Base-by-base conservation (phyloP, 2,329 filamentous ascomycete species). In the Arthrobotrys entomopaga region DNA sequence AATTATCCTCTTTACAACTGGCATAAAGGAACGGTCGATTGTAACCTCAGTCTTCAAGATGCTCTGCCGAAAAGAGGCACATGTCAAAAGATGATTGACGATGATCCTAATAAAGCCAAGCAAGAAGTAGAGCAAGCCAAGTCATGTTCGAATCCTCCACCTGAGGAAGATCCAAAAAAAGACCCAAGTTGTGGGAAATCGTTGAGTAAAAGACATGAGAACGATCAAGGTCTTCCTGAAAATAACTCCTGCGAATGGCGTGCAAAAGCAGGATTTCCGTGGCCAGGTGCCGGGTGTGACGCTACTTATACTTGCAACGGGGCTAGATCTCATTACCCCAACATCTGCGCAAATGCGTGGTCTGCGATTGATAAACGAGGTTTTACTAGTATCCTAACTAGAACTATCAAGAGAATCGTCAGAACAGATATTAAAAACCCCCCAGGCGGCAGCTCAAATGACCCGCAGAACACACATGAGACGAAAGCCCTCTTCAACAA, bases 321-420 rank as follows among this genome's bases (percentile, higher is more conserved):
- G 7, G 53, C 40, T 57, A 2, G 16, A 8, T 7, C 13, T 7
- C 49, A 53, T 13, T 57, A 40, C 26, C 53, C 53, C 2, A 57
- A 57, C 16, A 40, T 57, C 10, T 57, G 53, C 29, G 53, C 53
- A 57, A 57, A 57, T 26, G n/a, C n/a, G 15, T 40, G 20, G 19
- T 57, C 53, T 42, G 53, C 53, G 7, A 40, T 57, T 2, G 29
- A 42, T 3, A 26, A 4, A n/a, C 53, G 53, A 2, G 29, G 38
- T 20, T 8, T n/a, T 7, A 6, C 53, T 4, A 26, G 22, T 2
- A n/a, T 57, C 15, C 53, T 57, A 3, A 57, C 53, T 5, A 57
- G 38, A 57, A 57, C 53, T 3, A 40, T 57, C n/a, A n/a, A 13
- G 15, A 10, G n/a, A 8, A 13, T 13, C 5, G n/a, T 16, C 7